These are phyloP conservation scores for Pezicula rhizophila DNA, from an alignment of 2,329 filamentous ascomycete genomes.

Conservation along the genomic window DNA sequence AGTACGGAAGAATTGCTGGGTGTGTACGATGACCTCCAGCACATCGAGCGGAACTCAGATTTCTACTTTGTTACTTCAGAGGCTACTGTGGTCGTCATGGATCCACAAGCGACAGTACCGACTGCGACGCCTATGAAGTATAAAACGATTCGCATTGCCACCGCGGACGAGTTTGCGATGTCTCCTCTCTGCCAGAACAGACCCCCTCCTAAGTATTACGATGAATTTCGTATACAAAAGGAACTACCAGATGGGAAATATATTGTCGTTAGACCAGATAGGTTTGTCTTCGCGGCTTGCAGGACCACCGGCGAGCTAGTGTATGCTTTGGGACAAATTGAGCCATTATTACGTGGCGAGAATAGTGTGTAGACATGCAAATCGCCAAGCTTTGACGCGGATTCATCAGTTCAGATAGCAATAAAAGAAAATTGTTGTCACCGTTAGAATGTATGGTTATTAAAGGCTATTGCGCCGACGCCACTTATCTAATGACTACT, in stretches of 20 bases:
- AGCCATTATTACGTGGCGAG: too few species aligned
- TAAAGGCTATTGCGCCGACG: too few species aligned
- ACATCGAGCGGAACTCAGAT: not conserved
- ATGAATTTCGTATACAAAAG: not conserved
- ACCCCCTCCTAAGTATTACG: not conserved
- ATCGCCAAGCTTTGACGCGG: too few species aligned
- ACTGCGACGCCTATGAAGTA: too few species aligned
- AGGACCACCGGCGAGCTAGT: too few species aligned
- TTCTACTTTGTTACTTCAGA: not conserved
- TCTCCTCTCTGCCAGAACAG: conserved; percentile 21
- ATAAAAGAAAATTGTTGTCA: too few species aligned
- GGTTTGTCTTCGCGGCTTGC: conserved; percentile 1
- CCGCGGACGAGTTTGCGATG: conserved; percentile 23
- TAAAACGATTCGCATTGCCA: conserved; percentile 25
- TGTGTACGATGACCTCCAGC: not conserved
- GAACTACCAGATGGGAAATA: not conserved
- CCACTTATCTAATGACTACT: too few species aligned
- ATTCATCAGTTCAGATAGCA: too few species aligned
- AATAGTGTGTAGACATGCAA: too few species aligned
- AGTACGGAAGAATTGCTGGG: not conserved
- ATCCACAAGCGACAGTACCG: not conserved
- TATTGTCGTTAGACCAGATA: conserved; percentile 1
- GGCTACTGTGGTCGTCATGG: not conserved
- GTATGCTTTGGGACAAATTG: too few species aligned
- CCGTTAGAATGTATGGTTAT: too few species aligned